Base-by-base conservation (phyloP, 1,284 basidiomycete genomes). In the Leccinum insolens region DNA sequence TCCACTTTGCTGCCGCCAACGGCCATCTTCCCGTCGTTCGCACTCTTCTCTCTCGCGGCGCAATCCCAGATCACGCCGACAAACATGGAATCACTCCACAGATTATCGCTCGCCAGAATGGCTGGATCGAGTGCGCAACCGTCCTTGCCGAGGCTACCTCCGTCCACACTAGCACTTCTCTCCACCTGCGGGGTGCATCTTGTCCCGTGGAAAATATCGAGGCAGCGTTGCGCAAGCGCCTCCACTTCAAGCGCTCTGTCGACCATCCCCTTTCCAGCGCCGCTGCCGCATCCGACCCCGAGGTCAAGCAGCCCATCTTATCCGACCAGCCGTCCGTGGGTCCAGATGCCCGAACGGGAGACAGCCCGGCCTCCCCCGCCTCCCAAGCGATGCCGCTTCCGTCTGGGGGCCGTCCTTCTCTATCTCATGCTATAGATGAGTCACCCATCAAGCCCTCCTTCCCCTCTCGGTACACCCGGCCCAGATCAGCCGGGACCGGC, bases 1-100 rank as follows among this genome's bases (percentile, higher is more conserved):
- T 98, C n/a, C 95, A 98, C 76, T 98, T 97, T 77, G 95, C 95
- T 7, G 91, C 95, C 34, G 95, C 95, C 25, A 95, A 96, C 71
- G 95, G 95, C 4, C 94, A 98, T 79, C 87, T 87, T 39, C 79
- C 84, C 20, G 88, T 95, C 72, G 87, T 95, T 57, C 86, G 84
- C 69, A 88, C 92, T 37, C 88, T 98, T 57, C 88, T 98, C 37
- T 85, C 89, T 11, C 89, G 89, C 71, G 95, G 95, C 46, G 95
- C 95, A 5, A 85, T 88, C 67, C 88, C 94, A 25, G 84, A 90
- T 76, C 88, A 89, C 66, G 79, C 89, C 20, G 95, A 98, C 81
- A 97, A 97, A 79, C 90, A 95, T 79, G 94, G 93, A 7, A 82
- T 94, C 70, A 95, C 93, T 0, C 91, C 95, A 57, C 89, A 91